A percentile compares a stretch with the other conserved stretches of the same genome.
Conservation (phyloP, 257 asterid genomes). For the Primulina huaijiensis region DNA sequence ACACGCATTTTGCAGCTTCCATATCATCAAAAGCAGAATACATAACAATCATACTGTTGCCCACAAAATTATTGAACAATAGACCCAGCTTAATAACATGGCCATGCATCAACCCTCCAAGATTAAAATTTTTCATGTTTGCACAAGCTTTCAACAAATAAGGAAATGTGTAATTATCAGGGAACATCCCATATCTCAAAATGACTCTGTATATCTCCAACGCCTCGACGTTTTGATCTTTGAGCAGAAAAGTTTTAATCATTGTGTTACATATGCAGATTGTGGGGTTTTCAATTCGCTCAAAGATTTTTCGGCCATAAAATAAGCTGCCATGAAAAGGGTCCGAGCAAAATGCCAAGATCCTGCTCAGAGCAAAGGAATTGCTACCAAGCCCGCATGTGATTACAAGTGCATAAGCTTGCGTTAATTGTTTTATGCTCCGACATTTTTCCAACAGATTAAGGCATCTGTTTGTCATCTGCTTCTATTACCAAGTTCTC, state of each 20-base stretch:
- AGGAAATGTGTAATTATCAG: constrained; percentile 71
- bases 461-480: constrained; percentile 45
- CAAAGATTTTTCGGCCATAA: constrained; percentile 47
- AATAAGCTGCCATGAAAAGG: constrained; percentile 41
- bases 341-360: constrained; percentile 64
- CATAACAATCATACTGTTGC: constrained; percentile 49
- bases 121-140: constrained; percentile 31
- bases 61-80: constrained; percentile 42
- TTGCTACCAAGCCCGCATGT: constrained; percentile 11
- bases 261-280: constrained; percentile 65
- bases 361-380: constrained; percentile 55
- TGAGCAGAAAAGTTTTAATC: constrained; percentile 53
- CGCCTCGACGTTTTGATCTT: constrained; percentile 32
- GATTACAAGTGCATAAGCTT: constrained; percentile 49
- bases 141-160: constrained; percentile 53
- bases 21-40: constrained; percentile 48
- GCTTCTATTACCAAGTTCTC: constrained; percentile 9
- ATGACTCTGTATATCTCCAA: constrained; percentile 39
- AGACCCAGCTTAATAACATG: constrained; percentile 47
- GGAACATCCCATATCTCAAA: constrained; percentile 40
- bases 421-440: constrained; percentile 43
- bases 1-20: constrained; percentile 51
- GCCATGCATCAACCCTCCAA: constrained; percentile 55
- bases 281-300: constrained; percentile 52
- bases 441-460: constrained; percentile 47